Base-by-base conservation (phyloP, 768 basidiomycete species). In the Strobilomyces dryophilus region DNA sequence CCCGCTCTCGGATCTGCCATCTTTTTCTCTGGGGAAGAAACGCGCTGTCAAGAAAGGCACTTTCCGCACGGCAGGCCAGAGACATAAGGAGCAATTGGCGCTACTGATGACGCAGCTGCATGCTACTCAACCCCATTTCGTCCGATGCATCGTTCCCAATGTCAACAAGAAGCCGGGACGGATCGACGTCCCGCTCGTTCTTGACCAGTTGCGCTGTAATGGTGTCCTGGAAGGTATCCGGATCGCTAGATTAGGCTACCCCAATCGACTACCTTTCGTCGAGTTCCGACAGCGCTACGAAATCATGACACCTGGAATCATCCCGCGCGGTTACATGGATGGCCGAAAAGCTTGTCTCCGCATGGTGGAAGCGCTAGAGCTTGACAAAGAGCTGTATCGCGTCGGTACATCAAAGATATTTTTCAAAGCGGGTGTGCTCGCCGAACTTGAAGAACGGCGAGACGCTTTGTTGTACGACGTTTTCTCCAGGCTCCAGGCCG, bases 161-260 rank as follows among this genome's bases (percentile, higher is more conserved):
- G 74, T 79, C 18, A 75, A 84, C 71, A 98, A 98, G 78, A 90
- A 89, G 64, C 92, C 97, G 0, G 89, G 89, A 7, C 81, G 89
- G 41, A 79, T 99, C 57, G 95, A 97, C 61, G 89, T 93, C 1
- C 95, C 95, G 0, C 83, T 98, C 40, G 92, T 98, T 4, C 81
- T 99, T 17, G 95, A 98, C 64, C 97, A 99, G 63, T 74, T 99
- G 20, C 83, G 95, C 5, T 99, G 97, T 68, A 99, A 99, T 69
- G 97, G 97, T 84, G 97, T 99, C 1, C 78, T 99, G 27, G 97
- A 99, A 71, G 97, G 97, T 34, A 98, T 99, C 63, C 88, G 97
- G 32, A 98, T 99, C 62, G 95, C 97, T 7, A 85, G 97, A 32
- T 81, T 97, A 4, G 97, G 97, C 11, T 99, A 98, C 69, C 97